Conservation (phyloP, 805 yeast species). For the Pichia nakasei region DNA sequence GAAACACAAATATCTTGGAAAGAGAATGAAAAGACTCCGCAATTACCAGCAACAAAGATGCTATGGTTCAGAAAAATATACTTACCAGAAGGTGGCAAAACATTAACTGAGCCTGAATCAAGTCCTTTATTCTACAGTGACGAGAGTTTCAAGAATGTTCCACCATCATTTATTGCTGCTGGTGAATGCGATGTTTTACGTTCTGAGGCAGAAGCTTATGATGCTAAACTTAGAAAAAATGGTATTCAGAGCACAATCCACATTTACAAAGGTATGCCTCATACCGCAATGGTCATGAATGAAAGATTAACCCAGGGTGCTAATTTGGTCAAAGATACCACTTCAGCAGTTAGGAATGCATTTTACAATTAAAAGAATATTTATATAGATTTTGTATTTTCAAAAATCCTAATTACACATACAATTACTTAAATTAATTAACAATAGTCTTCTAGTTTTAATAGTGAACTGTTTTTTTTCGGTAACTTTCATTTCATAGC, state of each 20-base stretch:
- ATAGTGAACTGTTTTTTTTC: no score
- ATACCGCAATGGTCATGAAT: slow-evolving; percentile 43
- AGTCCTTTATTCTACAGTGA: slow-evolving; percentile 35
- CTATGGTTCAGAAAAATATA: slow-evolving; percentile 36
- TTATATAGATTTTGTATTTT: neutral
- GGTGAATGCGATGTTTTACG: slow-evolving; percentile 38
- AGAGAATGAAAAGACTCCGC: slow-evolving; percentile 32
- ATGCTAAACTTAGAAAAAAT: slow-evolving; percentile 28
- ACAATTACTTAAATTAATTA: no score
- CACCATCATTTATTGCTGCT: slow-evolving; percentile 34
- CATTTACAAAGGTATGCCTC: slow-evolving; percentile 37
- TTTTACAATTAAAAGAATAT: slow-evolving; percentile 12
- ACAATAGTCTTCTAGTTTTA: no score
- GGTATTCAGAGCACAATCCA: slow-evolving; percentile 29
- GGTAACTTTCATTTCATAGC: no score
- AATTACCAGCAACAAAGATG: slow-evolving; percentile 38
- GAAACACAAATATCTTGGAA: slow-evolving; percentile 31
- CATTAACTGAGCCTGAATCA: slow-evolving; percentile 27
- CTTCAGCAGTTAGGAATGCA: slow-evolving; percentile 25
- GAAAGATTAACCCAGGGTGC: slow-evolving; percentile 29
- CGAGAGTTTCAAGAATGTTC: slow-evolving; percentile 30
- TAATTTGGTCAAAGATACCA: slow-evolving; percentile 26
- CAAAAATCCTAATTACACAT: no score
- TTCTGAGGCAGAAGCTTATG: slow-evolving; percentile 37
- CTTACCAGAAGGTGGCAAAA: slow-evolving; percentile 32